Evolutionary conservation across 2,329 filamentous ascomycete genomes (phyloP), one percentile per base, ranked within the genome.

Genomic region (Phoma sp.): DNA sequence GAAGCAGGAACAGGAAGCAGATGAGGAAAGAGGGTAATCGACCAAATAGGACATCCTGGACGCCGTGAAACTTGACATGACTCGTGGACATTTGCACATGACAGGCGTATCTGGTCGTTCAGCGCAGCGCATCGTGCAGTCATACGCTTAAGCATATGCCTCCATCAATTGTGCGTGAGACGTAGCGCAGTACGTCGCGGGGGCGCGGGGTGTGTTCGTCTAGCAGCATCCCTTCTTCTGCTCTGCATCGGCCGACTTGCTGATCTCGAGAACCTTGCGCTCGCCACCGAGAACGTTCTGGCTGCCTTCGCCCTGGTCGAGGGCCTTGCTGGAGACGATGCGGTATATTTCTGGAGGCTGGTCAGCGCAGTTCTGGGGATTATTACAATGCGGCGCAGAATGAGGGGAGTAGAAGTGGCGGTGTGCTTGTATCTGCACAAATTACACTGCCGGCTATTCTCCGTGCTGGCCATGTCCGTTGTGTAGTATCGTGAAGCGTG

Each of bases 281-380:
- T 90, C 71, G 60, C 70, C 86, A 65, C 87, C 87, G 70, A 95
- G 89, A 64, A 90, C 89, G 72, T 90, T 89, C 75, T 91, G 89
- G 61, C 88, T 84, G 59, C 87, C 85, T 68, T 96, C 93, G 73
- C 91, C 92, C 73, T 90, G 91, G 76, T 97, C 93, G 70, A 98
- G 87, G 34, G 92, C 92, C 84, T 98, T 98, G 85, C 90, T 95
- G 52, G 93, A 98, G 63, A 99, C 95, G 71, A 99, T 99, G 73
- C 93, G 91, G 85, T 98, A 99, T 81, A 99, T 99, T 84, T 99
- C 95, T 96, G 47, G 75, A 42, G 53, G 3, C 1, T 15, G 36
- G 64, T 57, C 39, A 62, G 58, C 30, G 26, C 18, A 32, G 12
- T 38, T 12, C 17, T 29, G 14, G n/a, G 4, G 9, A 17, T 17